Conservation (phyloP, 208 protist species). For the Leishmania mexicana region DNA sequence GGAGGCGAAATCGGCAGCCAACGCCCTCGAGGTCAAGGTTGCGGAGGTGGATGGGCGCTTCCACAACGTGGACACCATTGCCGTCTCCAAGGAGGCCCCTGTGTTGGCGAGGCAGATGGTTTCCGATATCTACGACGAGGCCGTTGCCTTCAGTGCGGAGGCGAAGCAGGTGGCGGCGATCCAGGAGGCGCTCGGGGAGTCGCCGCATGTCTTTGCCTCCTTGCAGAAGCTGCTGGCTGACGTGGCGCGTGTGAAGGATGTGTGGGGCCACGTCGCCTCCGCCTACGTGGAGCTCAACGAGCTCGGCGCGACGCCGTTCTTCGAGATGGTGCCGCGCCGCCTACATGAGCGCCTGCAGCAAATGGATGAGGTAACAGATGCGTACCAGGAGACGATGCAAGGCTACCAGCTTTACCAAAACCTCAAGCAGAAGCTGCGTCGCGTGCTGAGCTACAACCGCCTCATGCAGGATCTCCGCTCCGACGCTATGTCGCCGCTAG, state of each 20-base stretch:
- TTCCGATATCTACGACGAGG: conserved; percentile 72
- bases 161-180: conserved; percentile 77
- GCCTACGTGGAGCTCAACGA: conserved; percentile 81
- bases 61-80: conserved; percentile 36
- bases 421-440: conserved; percentile 45
- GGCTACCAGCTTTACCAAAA: conserved; percentile 63
- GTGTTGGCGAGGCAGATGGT: conserved; percentile 65
- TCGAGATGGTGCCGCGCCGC: conserved; percentile 91
- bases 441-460: conserved; percentile 55
- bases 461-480: conserved; percentile 93
- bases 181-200: conserved; percentile 76
- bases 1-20: conserved; percentile 50
- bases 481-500: conserved; percentile 93
- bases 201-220: conserved; percentile 42
- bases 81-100: conserved; percentile 41
- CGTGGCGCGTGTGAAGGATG: conserved; percentile 87
- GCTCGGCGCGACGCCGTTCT: conserved; percentile 93
- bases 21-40: conserved; percentile 64
- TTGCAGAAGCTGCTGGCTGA: conserved; percentile 83
- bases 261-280: conserved; percentile 86
- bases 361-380: conserved; percentile 55
- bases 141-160: conserved; percentile 59
- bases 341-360: conserved; percentile 81
- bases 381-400: conserved; percentile 61
- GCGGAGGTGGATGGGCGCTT: conserved; percentile 56